Percentiles rank a stretch among this genome's conserved stretches.
These are phyloP conservation scores for Hansenula sp. DNA, from an alignment of 1,139 yeast genomes.

Conservation along the genomic window DNA sequence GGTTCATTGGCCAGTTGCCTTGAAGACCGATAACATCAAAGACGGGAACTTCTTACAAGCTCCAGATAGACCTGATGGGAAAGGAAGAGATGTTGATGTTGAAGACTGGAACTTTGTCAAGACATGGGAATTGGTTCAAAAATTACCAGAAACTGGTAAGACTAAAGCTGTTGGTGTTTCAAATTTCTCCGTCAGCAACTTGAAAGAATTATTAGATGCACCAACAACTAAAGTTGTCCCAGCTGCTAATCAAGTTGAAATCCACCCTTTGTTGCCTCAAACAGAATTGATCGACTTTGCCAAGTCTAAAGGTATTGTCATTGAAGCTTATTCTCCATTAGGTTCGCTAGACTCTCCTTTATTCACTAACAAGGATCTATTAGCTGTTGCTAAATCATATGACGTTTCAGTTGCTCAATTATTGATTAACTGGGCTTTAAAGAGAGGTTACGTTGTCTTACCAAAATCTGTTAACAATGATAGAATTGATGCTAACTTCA, in stretches of 20 bases:
- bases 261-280: conserved; percentile 76
- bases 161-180: conserved; percentile 76
- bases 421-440: conserved; percentile 67
- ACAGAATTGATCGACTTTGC: conserved; percentile 54
- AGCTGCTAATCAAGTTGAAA: conserved; percentile 69
- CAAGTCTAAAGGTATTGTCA: conserved; percentile 48
- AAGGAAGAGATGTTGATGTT: conserved; percentile 37
- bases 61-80: conserved; percentile 41
- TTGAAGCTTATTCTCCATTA: conserved; percentile 80
- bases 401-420: conserved; percentile 55
- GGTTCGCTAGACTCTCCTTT: conserved; percentile 70
- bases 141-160: conserved; percentile 53
- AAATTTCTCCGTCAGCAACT: conserved; percentile 56
- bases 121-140: conserved; percentile 70
- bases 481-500: conserved; percentile 58
- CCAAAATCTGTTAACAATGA: conserved; percentile 66
- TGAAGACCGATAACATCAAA: conserved; percentile 39
- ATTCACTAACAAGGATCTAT: conserved; percentile 45
- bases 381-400: conserved; percentile 52
- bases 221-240: conserved; percentile 55
- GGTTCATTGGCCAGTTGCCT: conserved; percentile 83
- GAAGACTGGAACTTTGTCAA: conserved; percentile 53
- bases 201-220: conserved; percentile 48
- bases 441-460: conserved; percentile 65
- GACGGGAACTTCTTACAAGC: conserved; percentile 30